Evolutionary conservation across 2,329 filamentous ascomycete species (phyloP).

Genomic region (Verticillium klebahnii): DNA sequence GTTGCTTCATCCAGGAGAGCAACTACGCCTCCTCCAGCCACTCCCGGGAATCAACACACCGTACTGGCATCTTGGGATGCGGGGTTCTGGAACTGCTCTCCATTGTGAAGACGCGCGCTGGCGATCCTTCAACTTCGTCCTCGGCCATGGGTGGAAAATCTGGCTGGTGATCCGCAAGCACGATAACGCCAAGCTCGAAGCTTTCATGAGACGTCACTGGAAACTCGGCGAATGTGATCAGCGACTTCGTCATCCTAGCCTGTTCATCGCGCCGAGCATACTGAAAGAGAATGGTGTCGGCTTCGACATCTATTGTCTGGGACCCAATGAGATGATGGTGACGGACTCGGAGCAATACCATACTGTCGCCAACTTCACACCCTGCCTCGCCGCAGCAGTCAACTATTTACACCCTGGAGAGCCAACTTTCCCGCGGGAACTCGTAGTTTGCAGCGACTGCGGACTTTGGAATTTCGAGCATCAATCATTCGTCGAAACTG

Average conservation of each 20-base stretch:
- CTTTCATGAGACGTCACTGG: background rate
- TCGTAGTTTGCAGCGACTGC: constrained; percentile 1
- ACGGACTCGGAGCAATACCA: background rate
- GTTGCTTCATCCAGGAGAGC: background rate
- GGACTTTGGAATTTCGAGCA: background rate
- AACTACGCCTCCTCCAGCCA: background rate
- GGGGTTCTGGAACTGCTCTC: background rate
- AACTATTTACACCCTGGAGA: constrained; percentile 1
- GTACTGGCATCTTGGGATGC: background rate
- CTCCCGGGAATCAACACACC: background rate
- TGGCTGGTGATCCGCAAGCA: background rate
- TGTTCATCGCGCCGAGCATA: background rate
- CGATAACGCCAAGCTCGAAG: background rate
- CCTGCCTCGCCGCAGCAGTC: constrained; percentile 1
- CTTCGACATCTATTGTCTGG: background rate
- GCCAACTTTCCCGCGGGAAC: background rate
- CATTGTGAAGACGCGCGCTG: background rate
- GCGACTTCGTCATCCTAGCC: background rate
- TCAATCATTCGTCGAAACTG: background rate
- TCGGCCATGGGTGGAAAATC: background rate
- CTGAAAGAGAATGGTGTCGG: background rate
- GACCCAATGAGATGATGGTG: background rate
- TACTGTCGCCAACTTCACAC: background rate
- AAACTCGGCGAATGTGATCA: background rate
- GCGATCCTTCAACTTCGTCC: background rate